Evolutionary conservation across 169 alveolate genomes (phyloP), one percentile per base, ranked within the genome.

Genomic region (Plasmodium gonderi): DNA sequence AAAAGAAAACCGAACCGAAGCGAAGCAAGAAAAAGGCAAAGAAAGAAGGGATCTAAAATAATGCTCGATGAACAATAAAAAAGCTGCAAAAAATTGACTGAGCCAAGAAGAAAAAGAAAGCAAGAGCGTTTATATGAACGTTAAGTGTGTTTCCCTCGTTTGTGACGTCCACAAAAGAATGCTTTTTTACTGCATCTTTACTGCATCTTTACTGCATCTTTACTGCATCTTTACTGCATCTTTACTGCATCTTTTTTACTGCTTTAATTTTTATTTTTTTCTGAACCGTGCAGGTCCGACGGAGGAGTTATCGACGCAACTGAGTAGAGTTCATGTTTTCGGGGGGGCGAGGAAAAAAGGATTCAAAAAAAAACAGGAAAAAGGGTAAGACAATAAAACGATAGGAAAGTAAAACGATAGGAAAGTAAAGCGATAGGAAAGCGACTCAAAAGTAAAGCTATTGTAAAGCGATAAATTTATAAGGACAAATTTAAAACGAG

Each of bases 251-350:
- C 38, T 31, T 9, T 74, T 74, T 74, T 2, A 7, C 23, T 54
- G 4, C 31, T 64, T 64, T 31, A 14, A 44, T 36, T n/a, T 80
- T 54, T 80, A 17, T 74, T 20, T 78, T 47, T 77, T 77, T 47
- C 14, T 44, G 85, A 14, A 54, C 14, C 7, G 49, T 83, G 42
- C 91, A 92, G 95, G 87, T 79, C 95, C 31, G 95, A 92, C 47
- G 60, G 64, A 5, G 95, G 95, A 5, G 78, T 92, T 44, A 89
- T 79, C 17, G 95, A 92, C 68, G 94, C 91, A 74, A 68, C 76
- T 31, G 91, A 69, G 42, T 31, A 45, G 54, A 29, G 51, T 72
- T 23, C 31, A 36, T 17, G 54, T 14, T 72, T 4, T 17, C 12
- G 80, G 80, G 36, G 36, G 36, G 69, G n/a, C 7, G 69, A 33